Conservation (phyloP, 1,284 basidiomycete genomes). For the Ustilago trichophora region DNA sequence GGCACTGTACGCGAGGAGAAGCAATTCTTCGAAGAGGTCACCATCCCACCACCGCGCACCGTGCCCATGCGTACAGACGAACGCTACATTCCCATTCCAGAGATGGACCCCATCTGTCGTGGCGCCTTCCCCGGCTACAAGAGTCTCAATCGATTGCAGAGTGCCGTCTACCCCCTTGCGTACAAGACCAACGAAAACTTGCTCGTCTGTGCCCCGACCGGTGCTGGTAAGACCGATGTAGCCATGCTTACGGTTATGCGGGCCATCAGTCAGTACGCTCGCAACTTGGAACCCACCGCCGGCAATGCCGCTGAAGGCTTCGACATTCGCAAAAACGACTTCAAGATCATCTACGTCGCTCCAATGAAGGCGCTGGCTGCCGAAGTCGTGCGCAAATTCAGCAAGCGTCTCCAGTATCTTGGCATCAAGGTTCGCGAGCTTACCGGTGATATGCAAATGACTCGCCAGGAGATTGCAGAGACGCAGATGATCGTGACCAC, state of each 20-base stretch:
- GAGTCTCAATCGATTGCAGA: slow-evolving; percentile 91
- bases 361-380: slow-evolving; percentile 98
- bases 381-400: slow-evolving; percentile 92
- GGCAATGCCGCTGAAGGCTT: slow-evolving; percentile 40
- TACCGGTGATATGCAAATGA: slow-evolving; percentile 99
- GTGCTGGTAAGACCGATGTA: slow-evolving; percentile 93
- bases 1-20: slow-evolving; percentile 78
- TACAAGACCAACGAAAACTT: slow-evolving; percentile 96
- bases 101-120: slow-evolving; percentile 80
- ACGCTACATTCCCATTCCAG: slow-evolving; percentile 76
- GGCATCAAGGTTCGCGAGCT: slow-evolving; percentile 87
- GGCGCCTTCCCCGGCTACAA: slow-evolving; percentile 92
- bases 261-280: slow-evolving; percentile 80
- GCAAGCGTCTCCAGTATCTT: slow-evolving; percentile 89
- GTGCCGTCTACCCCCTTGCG: slow-evolving; percentile 90
- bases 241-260: slow-evolving; percentile 93
- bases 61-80: slow-evolving; percentile 81
- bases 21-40: slow-evolving; percentile 76
- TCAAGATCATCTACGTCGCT: slow-evolving; percentile 98
- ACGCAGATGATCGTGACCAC: slow-evolving; percentile 99
- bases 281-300: slow-evolving; percentile 75
- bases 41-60: slow-evolving; percentile 83
- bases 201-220: slow-evolving; percentile 73
- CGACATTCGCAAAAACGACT: slow-evolving; percentile 68
- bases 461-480: slow-evolving; percentile 89